Percentiles rank a stretch among this genome's conserved stretches.
phyloP scores from a whole-genome alignment of 2,329 filamentous ascomycete species.

The Cladophialophora exuberans region DNA sequence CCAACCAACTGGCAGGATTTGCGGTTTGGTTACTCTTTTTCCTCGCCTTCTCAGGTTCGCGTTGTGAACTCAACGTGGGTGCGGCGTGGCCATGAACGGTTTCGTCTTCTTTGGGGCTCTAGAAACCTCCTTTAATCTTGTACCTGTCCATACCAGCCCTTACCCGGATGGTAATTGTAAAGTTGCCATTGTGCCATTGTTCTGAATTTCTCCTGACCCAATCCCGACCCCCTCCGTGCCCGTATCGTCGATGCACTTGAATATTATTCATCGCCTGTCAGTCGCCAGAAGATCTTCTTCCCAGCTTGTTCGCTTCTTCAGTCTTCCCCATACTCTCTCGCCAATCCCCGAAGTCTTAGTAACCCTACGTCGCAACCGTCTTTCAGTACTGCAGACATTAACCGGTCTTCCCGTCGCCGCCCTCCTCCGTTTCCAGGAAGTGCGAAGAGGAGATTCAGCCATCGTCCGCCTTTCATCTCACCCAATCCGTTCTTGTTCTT shows the following conservation, averaged over 20 bases:
- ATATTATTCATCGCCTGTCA: slow-evolving; percentile 8
- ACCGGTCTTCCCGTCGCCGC: slow-evolving; percentile 14
- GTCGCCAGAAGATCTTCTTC: neutral
- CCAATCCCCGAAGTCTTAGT: slow-evolving; percentile 11
- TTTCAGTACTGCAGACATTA: neutral
- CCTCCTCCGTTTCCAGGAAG: neutral
- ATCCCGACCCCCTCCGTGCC: slow-evolving; percentile 14
- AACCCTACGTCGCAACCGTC: neutral
- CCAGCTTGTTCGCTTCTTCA: neutral
- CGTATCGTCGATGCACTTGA: neutral
- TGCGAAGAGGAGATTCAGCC: slow-evolving; percentile 1
- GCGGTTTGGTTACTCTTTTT: slow-evolving; percentile 1
- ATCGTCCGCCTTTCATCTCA: neutral
- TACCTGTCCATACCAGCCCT: neutral
- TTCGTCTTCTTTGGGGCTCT: slow-evolving; percentile 1
- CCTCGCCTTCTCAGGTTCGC: slow-evolving; percentile 2
- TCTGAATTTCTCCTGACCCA: slow-evolving; percentile 2
- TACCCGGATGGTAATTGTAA: too few species aligned
- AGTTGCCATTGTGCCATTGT: neutral
- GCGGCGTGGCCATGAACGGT: neutral
- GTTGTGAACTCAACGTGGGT: neutral
- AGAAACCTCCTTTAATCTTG: neutral
- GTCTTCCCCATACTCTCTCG: slow-evolving; percentile 4
- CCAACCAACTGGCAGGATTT: slow-evolving; percentile 10
- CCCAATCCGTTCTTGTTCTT: slow-evolving; percentile 1